Percentiles rank a stretch among this genome's conserved stretches.
Conservation (phyloP, 2,329 filamentous ascomycete genomes). For the Alternaria rosae region DNA sequence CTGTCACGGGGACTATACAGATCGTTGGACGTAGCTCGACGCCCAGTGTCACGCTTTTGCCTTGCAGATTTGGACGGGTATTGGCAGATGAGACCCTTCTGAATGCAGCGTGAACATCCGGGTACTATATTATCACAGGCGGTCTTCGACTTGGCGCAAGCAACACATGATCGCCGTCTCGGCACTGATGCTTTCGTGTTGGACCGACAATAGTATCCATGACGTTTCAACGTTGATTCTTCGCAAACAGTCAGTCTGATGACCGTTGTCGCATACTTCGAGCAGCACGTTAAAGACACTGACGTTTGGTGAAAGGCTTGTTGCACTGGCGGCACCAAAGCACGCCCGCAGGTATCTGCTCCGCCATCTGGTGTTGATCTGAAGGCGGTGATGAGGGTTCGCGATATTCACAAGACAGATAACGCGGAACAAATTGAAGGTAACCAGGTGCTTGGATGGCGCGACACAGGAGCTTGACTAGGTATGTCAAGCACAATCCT, state of each 20-base stretch:
- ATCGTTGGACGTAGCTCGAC: neutral
- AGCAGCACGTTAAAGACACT: neutral
- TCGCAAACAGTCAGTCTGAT: neutral
- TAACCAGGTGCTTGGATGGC: neutral
- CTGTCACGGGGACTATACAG: neutral
- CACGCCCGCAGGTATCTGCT: neutral
- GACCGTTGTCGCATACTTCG: no score
- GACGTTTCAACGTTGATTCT: slow-evolving; percentile 2
- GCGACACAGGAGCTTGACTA: neutral
- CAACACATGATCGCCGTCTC: slow-evolving; percentile 8
- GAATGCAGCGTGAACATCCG: slow-evolving; percentile 3
- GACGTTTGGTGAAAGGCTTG: slow-evolving; percentile 3
- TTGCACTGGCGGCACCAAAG: slow-evolving; percentile 5
- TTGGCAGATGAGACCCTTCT: neutral
- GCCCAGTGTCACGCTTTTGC: neutral
- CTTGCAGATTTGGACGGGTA: neutral
- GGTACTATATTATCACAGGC: slow-evolving; percentile 4
- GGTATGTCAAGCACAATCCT: neutral
- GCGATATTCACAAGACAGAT: neutral
- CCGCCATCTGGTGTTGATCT: neutral
- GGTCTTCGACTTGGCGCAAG: slow-evolving; percentile 10
- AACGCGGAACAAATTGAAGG: neutral
- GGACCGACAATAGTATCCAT: slow-evolving; percentile 4
- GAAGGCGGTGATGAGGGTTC: neutral
- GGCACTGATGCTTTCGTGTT: neutral